Conservation (phyloP, 192 early-diverging fungal species). For the Ambispora gerdemannii region DNA sequence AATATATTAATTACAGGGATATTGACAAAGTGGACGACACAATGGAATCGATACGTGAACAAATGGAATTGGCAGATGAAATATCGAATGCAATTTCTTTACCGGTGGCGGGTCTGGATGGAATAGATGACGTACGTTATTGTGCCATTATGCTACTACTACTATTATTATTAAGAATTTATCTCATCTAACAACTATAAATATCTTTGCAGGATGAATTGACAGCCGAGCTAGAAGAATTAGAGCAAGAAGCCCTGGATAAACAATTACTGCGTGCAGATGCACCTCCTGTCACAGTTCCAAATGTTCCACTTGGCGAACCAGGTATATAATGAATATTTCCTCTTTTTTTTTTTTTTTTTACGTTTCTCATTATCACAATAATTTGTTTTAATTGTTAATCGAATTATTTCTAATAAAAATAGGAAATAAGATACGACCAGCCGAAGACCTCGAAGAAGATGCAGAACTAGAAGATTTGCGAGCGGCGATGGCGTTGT, state of each 20-base stretch:
- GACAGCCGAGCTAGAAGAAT: slow-evolving; percentile 80
- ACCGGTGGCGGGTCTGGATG: slow-evolving; percentile 85
- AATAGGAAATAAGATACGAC: not conserved
- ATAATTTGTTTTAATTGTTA: no score
- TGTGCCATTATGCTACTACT: no score
- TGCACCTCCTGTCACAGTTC: slow-evolving; percentile 52
- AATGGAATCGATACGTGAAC: slow-evolving; percentile 96
- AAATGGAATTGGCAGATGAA: slow-evolving; percentile 96
- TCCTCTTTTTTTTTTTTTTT: not conserved
- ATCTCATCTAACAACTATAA: no score
- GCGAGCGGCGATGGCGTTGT: slow-evolving; percentile 10
- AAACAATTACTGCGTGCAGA: slow-evolving; percentile 75
- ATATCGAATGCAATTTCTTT: slow-evolving; percentile 89
- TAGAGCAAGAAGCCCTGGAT: slow-evolving; percentile 93
- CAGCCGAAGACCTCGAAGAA: not conserved
- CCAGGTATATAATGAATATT: slow-evolving; percentile 53
- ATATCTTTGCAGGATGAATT: slow-evolving; percentile 72
- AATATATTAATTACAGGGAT: no score
- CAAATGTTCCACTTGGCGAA: slow-evolving; percentile 57
- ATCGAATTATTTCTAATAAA: not conserved
- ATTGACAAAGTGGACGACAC: slow-evolving; percentile 93
- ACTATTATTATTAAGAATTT: no score
- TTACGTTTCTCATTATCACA: not conserved
- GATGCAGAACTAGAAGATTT: slow-evolving; percentile 16
- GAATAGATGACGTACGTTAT: slow-evolving; percentile 76